Base-by-base conservation (phyloP, 805 yeast genomes). In the Saturnispora besseyi region DNA sequence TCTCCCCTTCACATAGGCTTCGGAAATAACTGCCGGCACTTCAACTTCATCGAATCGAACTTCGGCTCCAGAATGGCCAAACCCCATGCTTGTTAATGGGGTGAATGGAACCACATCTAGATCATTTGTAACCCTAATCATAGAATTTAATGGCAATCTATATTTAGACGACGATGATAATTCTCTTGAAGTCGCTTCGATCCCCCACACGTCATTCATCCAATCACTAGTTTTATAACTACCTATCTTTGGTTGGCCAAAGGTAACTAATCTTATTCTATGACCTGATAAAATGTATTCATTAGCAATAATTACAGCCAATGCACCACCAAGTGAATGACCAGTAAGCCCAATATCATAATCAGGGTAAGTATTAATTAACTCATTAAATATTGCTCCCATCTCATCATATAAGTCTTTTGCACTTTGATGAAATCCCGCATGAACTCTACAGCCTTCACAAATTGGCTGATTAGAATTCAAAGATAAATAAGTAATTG, bases 251-350 rank as follows among this genome's bases (percentile, higher is more conserved):
- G 91, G 87, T 12, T 79, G 74, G 1, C 82, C 93, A 64, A 67
- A 80, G 1, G 84, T 71, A 18, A 83, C 63, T 1, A 82, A 77
- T 37, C 73, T 59, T 0, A 85, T 83, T 7, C 75, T 62, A 50
- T 66, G 67, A 0, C 87, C 87, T 59, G 76, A 54, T 18, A 78
- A 57, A 49, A 73, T 65, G 44, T 82, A 69, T 57, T 85, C 93
- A 22, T 79, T 69, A 0, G 84, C 91, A 8, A 78, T 73, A 32
- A 86, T 64, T 4, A 72, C 64, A 1, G 89, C 82, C 46, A 83
- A 62, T 0, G 90, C 89, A 6, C 82, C 95, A 2, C 66, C 66
- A 40, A 86, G 64, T 0, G 93, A 86, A 63, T 87, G 95, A 0
- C 95, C 95, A 1, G 81, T 68, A 1, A 82, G 71, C 1, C 76